A percentile compares a stretch with the other conserved stretches of the same genome.
These are phyloP conservation scores for Lactarius trivialis DNA, from an alignment of 768 basidiomycete genomes.

Conservation along the genomic window DNA sequence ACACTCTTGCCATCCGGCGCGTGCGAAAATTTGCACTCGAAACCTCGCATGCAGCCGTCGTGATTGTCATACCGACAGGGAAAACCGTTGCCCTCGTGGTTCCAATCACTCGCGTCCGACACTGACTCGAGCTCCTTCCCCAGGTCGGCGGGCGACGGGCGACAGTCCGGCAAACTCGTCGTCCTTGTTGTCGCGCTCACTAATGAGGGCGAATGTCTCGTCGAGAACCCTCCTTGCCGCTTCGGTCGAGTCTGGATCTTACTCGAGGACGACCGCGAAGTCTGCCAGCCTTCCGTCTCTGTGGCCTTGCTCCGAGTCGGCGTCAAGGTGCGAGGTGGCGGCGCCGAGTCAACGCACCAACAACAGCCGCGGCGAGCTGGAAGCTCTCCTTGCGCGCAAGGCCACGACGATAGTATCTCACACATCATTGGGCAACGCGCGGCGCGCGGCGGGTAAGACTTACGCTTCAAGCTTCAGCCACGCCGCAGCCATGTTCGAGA, in stretches of 20 bases:
- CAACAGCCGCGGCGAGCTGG: constrained; percentile 21
- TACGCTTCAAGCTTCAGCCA: constrained; percentile 36
- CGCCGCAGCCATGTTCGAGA: constrained; percentile 38
- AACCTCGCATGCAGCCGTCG: constrained; percentile 40
- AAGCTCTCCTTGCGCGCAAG: constrained; percentile 30
- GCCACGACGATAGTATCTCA: constrained; percentile 32
- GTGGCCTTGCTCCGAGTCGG: constrained; percentile 13
- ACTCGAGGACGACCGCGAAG: constrained; percentile 25
- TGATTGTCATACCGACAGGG: constrained; percentile 56
- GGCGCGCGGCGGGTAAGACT: not conserved
- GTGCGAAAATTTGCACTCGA: constrained; percentile 43
- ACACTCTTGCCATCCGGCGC: constrained; percentile 50
- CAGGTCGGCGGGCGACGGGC: constrained; percentile 27
- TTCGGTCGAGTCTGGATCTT: constrained; percentile 27
- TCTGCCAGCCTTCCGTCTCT: constrained; percentile 24
- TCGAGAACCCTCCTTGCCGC: constrained; percentile 23
- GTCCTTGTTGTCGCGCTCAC: not conserved
- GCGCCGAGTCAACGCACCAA: constrained; percentile 23
- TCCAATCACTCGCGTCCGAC: constrained; percentile 50
- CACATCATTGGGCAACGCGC: constrained; percentile 23
- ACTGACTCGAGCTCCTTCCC: constrained; percentile 34
- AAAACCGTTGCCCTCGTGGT: constrained; percentile 44
- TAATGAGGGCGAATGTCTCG: constrained; percentile 1
- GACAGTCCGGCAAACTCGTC: constrained; percentile 22
- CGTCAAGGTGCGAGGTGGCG: not conserved